Evolutionary conservation across 441 rosid genomes (phyloP).

Genomic region (Aquilaria agallochum): DNA sequence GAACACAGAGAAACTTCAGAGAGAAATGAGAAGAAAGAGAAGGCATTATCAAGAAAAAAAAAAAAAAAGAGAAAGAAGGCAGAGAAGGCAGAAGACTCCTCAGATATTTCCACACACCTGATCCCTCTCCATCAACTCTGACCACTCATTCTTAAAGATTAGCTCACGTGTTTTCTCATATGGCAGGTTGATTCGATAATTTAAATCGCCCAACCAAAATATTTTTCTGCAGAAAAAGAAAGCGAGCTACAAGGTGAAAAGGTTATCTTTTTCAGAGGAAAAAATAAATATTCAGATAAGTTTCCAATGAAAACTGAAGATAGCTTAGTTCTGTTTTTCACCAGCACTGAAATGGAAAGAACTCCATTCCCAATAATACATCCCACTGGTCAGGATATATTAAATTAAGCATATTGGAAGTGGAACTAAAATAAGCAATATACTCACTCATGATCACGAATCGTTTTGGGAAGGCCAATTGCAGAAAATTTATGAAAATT

Average conservation of each 20-base stretch:
- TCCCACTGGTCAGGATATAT: neutral
- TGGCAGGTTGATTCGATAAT: slow-evolving; percentile 71
- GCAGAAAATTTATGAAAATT: slow-evolving; percentile 48
- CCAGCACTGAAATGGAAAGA: neutral
- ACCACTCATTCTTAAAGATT: slow-evolving; percentile 62
- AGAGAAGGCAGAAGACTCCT: too few relatives aligned
- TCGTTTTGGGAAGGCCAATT: slow-evolving; percentile 53
- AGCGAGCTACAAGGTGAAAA: neutral
- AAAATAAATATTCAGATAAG: too few relatives aligned
- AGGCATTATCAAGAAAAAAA: too few relatives aligned
- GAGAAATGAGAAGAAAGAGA: too few relatives aligned
- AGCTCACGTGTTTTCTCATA: slow-evolving; percentile 64
- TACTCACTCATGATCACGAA: slow-evolving; percentile 76
- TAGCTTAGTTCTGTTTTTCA: too few relatives aligned
- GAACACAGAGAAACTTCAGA: too few relatives aligned
- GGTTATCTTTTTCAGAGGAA: too few relatives aligned
- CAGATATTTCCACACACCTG: slow-evolving; percentile 38
- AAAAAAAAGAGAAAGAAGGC: too few relatives aligned
- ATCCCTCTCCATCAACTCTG: slow-evolving; percentile 58
- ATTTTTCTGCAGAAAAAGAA: slow-evolving; percentile 31
- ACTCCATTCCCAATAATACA: neutral
- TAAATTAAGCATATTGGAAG: neutral
- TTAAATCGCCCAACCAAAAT: slow-evolving; percentile 87
- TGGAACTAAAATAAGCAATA: slow-evolving; percentile 1
- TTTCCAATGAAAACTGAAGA: neutral